Evolutionary conservation across 129 eudicot species (phyloP).

Genomic region (Artemisia argyi): DNA sequence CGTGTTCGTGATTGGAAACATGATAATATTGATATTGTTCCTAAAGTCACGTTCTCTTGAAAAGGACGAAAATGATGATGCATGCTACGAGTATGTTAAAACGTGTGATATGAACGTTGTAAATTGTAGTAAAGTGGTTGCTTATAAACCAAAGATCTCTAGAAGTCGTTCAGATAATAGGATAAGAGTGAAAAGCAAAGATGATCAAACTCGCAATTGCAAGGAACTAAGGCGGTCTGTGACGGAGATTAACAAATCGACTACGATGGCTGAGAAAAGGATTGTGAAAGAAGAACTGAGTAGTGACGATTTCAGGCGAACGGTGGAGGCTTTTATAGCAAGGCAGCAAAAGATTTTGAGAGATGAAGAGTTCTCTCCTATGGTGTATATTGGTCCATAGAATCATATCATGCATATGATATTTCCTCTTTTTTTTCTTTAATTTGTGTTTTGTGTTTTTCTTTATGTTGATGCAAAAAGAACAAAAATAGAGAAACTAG

Average conservation of each 20-base stretch:
- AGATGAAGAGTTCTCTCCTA: slow-evolving; percentile 66
- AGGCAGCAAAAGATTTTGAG: slow-evolving; percentile 78
- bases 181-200: slow-evolving; percentile 15
- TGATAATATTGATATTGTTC: slow-evolving; percentile 51
- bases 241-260: slow-evolving; percentile 44
- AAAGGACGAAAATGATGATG: slow-evolving; percentile 20
- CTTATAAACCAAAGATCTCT: slow-evolving; percentile 12
- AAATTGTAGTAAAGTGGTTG: background rate
- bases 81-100: slow-evolving; percentile 46
- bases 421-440: too few species aligned
- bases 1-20: slow-evolving; percentile 73
- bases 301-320: slow-evolving; percentile 71
- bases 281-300: slow-evolving; percentile 45
- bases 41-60: slow-evolving; percentile 40
- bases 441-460: background rate
- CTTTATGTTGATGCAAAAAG: background rate
- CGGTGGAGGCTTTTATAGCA: slow-evolving; percentile 86
- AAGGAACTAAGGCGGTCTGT: slow-evolving; percentile 44
- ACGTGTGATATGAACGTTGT: slow-evolving; percentile 25
- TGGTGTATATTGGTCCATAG: slow-evolving; percentile 37
- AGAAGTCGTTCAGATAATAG: slow-evolving; percentile 58
- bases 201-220: slow-evolving; percentile 17
- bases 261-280: slow-evolving; percentile 16
- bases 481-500: background rate
- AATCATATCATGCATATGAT: background rate